Base-by-base conservation (phyloP, 176 grass and related monocot species). In the Eleusine indica region DNA sequence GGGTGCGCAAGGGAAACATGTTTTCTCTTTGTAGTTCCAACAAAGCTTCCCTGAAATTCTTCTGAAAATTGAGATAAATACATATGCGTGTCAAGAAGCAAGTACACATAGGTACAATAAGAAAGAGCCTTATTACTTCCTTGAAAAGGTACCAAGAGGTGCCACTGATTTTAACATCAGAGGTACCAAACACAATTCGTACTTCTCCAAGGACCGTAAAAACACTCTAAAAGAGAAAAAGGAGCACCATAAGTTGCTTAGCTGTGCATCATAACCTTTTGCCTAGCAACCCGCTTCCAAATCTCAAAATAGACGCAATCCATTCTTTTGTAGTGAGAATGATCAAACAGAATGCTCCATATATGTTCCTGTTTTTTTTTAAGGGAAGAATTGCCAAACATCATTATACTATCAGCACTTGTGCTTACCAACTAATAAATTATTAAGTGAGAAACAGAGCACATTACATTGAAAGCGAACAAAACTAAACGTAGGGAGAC, bases 211-310 rank as follows among this genome's bases (percentile, higher is more conserved):
- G 3, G 52, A 54, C 16, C 19, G 1, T 58, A 58, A n/a, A 58
- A 58, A 25, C n/a, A 9, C 57, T 61, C 57, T 14, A 46, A 46
- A 68, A 7, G 51, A 41, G 12, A 25, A 4, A 4, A 25, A 25
- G 25, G 25, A 77, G 11, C 51, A 16, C 5, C 21, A 80, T 10
- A 37, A 35, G 41, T 43, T 43, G 41, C 41, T 43, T 43, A 3
- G 41, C 10, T 8, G 46, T 22, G 38, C 41, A 15, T 46, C 25
- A 25, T 57, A 68, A 76, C 63, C 39, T 77, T 76, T 47, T 8
- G n/a, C 28, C 58, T 84, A 77, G 82, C 82, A 84, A 47, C 35
- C 3, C 66, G 41, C 52, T 78, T 85, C 53, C 83, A 78, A 9
- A 46, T 46, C 7, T 46, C 44, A 46, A 46, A 46, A 8, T 46